Base-by-base conservation (phyloP, 2,329 filamentous ascomycete species). In the Scedosporium minutisporum region DNA sequence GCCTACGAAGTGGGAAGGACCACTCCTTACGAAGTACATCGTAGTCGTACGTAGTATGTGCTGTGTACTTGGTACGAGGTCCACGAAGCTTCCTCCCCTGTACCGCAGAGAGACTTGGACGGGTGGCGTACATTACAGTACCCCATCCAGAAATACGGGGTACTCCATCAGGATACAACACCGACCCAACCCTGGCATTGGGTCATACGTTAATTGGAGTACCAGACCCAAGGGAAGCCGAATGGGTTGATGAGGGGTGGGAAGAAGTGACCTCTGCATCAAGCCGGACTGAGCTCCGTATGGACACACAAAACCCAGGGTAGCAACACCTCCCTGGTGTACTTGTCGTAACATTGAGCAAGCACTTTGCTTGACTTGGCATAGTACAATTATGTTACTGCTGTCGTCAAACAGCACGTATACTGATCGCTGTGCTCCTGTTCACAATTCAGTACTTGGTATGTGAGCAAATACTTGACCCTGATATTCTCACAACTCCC, bases 111-210 rank as follows among this genome's bases (percentile, higher is more conserved):
- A 23, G 6, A 38, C 33, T 38, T 38, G 10, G 33, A 55, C 51
- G 51, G 23, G 51, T 25, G 21, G 51, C 51, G 51, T 27, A 55
- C 51, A 55, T 23, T 55, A 55, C 51, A 55, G 51, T 55, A 27
- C 51, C 21, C 21, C 51, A 55, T 55, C 51, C 51, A 55, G 51
- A 55, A 48, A 55, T 55, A 55, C 51, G 51, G 51, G 51, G 51
- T 55, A 25, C 51, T 55, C 51, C 51, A 55, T 18, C 18, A 23
- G 51, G 51, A 55, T 29, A 55, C 18, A 55, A 25, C 51, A 27
- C 51, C 51, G 51, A 55, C 23, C 21, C 21, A 55, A 55, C 51
- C 51, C 51, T 55, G 51, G 51, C 21, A 23, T 16, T 55, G 51
- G 51, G 51, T 55, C 51, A 23, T 55, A 55, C 51, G 51, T 55